Conservation (phyloP, 306 rosid species). For the Dalbergia cochinchinensis region DNA sequence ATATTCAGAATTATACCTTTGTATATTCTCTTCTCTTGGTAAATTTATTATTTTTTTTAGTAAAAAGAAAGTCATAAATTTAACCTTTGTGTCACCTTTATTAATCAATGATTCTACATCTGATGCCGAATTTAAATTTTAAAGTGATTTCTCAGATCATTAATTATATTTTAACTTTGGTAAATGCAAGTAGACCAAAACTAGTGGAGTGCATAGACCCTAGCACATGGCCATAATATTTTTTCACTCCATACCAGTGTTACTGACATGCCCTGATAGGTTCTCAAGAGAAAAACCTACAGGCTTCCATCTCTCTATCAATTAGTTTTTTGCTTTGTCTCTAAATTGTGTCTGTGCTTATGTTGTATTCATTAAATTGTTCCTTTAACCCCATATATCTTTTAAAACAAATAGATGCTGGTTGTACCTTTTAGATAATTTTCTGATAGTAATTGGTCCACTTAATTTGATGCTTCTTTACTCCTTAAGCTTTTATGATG, state of each 20-base stretch:
- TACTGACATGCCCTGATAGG: background rate
- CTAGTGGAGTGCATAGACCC: background rate
- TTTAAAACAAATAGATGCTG: conserved; percentile 8
- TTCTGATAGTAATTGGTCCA: background rate
- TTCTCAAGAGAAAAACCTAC: background rate
- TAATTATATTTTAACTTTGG: background rate
- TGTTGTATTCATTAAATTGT: conserved; percentile 3
- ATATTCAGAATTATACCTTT: background rate
- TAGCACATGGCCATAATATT: background rate
- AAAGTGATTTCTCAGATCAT: background rate
- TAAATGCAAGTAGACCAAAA: background rate
- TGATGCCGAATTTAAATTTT: background rate
- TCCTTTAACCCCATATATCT: background rate
- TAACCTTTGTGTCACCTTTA: background rate
- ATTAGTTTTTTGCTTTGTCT: background rate
- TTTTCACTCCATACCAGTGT: background rate
- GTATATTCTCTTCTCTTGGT: background rate
- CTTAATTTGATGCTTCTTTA: background rate
- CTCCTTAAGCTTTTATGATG: conserved; percentile 1
- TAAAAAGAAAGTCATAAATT: background rate
- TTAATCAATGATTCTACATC: background rate
- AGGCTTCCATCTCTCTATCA: background rate
- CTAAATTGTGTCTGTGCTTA: conserved; percentile 1
- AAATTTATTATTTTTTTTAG: background rate
- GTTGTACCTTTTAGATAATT: background rate